Conservation (phyloP, 2,329 filamentous ascomycete genomes). For the Talaromyces funiculosus region DNA sequence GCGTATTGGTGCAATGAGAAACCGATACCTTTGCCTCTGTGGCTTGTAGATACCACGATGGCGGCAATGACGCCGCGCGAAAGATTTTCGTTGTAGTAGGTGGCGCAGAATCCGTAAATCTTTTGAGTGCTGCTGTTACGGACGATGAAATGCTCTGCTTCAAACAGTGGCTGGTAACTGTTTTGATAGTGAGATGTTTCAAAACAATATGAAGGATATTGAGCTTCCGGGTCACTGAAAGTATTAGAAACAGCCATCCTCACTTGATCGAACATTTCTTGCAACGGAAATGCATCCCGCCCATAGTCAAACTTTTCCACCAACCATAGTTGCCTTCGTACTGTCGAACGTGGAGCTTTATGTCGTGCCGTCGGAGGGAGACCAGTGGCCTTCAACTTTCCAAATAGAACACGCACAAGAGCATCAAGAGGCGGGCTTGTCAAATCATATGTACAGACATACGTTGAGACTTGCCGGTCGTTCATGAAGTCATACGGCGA, state of each 20-base stretch:
- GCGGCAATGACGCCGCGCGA: constrained; percentile 9
- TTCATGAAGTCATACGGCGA: constrained; percentile 15
- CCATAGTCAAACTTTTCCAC: constrained; percentile 10
- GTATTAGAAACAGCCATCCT: constrained; percentile 12
- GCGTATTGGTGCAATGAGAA: constrained; percentile 13
- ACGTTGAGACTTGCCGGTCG: constrained; percentile 9
- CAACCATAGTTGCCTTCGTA: constrained; percentile 11
- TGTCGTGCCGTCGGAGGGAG: constrained; percentile 9
- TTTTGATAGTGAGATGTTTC: constrained; percentile 7
- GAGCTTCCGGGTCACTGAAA: constrained; percentile 13
- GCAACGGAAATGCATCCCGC: constrained; percentile 5
- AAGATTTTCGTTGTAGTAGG: constrained; percentile 7
- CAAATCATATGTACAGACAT: constrained; percentile 11
- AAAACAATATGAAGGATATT: constrained; percentile 14
- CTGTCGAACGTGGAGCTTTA: neutral
- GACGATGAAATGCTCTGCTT: constrained; percentile 8
- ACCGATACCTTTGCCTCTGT: constrained; percentile 10
- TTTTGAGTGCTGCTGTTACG: constrained; percentile 12
- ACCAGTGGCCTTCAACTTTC: constrained; percentile 7
- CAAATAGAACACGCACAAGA: constrained; percentile 11
- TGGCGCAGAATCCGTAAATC: constrained; percentile 13
- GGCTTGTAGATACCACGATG: constrained; percentile 11
- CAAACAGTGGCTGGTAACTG: constrained; percentile 6
- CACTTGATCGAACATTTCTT: constrained; percentile 12
- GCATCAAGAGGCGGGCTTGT: constrained; percentile 7